Percentiles rank a stretch among this genome's conserved stretches.
These are phyloP conservation scores for Carex myosuroides DNA, from an alignment of 176 grass and related monocot genomes.

Conservation along the genomic window DNA sequence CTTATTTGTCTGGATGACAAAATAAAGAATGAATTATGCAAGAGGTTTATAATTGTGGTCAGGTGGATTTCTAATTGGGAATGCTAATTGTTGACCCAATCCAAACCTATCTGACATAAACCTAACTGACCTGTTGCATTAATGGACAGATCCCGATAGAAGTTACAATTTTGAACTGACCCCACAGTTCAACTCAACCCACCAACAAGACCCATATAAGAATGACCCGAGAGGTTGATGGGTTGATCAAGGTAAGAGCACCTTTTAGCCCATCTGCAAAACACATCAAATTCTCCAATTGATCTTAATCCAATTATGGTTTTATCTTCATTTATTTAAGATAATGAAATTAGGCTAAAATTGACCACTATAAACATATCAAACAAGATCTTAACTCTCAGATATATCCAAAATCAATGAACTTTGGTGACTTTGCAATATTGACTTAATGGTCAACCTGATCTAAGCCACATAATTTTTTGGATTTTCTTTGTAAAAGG, in stretches of 20 bases:
- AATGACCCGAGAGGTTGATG: neutral
- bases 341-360: neutral
- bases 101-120: neutral
- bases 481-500: neutral
- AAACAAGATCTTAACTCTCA: neutral
- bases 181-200: neutral
- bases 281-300: neutral
- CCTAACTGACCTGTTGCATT: neutral
- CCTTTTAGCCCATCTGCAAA: neutral
- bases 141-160: neutral
- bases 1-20: conserved; percentile 1
- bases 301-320: neutral
- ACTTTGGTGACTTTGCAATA: neutral
- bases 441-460: neutral
- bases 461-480: neutral
- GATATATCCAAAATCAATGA: neutral
- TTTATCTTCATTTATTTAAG: neutral
- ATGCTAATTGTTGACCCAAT: neutral
- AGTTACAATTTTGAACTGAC: conserved; percentile 1
- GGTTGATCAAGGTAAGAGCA: neutral
- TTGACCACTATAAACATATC: neutral
- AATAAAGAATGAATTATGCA: neutral
- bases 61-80: neutral
- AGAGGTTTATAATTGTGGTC: neutral
- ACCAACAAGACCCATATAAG: neutral